Percentiles rank a stretch among this genome's conserved stretches.
phyloP scores from a whole-genome alignment of 768 basidiomycete genomes.

The Kwoniella pini region DNA sequence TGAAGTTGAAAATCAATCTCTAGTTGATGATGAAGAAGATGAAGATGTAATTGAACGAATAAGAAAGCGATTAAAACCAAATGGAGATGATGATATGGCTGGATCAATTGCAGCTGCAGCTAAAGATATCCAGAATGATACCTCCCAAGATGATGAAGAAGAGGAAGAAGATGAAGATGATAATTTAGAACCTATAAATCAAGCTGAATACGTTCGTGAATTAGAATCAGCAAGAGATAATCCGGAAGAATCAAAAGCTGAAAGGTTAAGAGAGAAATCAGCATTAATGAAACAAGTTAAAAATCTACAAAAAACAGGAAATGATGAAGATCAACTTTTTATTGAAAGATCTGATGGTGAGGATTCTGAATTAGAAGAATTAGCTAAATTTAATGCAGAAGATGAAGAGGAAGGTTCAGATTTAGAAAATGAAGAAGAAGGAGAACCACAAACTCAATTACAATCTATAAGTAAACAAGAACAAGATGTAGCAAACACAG shows the following conservation, averaged over 20 bases:
- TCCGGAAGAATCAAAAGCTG: conserved; percentile 26
- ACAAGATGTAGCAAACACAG: conserved; percentile 8
- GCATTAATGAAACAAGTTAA: conserved; percentile 17
- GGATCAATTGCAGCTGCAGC: conserved; percentile 5
- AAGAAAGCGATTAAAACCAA: not conserved
- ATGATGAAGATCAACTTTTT: not conserved
- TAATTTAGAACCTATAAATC: conserved; percentile 15
- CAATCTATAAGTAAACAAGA: conserved; percentile 21
- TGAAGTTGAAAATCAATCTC: not conserved
- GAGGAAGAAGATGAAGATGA: conserved; percentile 36
- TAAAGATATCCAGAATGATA: conserved; percentile 30
- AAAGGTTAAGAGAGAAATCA: conserved; percentile 20
- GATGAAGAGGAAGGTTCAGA: conserved; percentile 21
- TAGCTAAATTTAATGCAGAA: conserved; percentile 15
- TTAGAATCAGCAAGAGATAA: conserved; percentile 21
- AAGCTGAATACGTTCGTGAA: conserved; percentile 22
- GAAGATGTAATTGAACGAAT: not conserved
- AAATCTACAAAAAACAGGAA: not conserved
- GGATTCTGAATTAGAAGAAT: conserved; percentile 10
- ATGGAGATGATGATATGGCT: not conserved
- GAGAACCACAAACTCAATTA: conserved; percentile 12
- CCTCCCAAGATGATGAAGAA: conserved; percentile 10
- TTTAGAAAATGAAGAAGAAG: conserved; percentile 23
- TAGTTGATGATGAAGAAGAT: conserved; percentile 1
- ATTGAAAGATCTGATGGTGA: conserved; percentile 11